Base-by-base conservation (phyloP, 78 protist genomes). In the Diacronema lutheri region DNA sequence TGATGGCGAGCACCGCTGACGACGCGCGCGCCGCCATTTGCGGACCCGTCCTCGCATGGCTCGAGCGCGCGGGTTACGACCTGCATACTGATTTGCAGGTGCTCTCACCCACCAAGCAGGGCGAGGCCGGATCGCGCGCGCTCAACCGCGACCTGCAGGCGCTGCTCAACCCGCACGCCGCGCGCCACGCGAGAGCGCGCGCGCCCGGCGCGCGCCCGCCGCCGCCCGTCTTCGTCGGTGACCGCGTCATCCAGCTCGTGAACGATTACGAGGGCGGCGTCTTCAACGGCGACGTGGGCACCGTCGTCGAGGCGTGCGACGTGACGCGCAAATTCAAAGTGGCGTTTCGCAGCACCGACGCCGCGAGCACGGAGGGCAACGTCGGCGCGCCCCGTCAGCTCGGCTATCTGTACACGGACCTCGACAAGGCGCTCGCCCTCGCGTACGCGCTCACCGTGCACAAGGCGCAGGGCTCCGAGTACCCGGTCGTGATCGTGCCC, bases 211-310 rank as follows among this genome's bases (percentile, higher is more conserved):
- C n/a, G n/a, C n/a, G n/a, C n/a, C n/a, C 29, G 26, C 23, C 5
- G 21, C 16, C 50, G n/a, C 76, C 16, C 41, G 38, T 41, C 37
- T 13, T 21, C 19, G 46, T 33, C 16, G 82, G 82, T 66, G 82
- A 76, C 44, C 40, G 1, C 1, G n/a, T 76, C 33, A 56, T 76
- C 26, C 82, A 76, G 65, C 61, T 56, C 14, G 1, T 0, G 29
- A 76, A 76, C 55, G 65, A 76, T 10, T 76, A 76, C 44, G 82
- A 46, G 19, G 14, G 0, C 46, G 26, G 20, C 50, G 66, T 76
- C 25, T 76, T 76, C 82, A 76, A 76, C 65, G 82, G 82, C 68
- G 82, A 76, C 65, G 31, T 6, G 9, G 82, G 82, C 65, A 19
- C 9, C n/a, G 44, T 76, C 20, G 7, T n/a, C 26, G 26, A 9